phyloP scores from a whole-genome alignment of 257 asterid species.

The Solanum pinnatisectum region DNA sequence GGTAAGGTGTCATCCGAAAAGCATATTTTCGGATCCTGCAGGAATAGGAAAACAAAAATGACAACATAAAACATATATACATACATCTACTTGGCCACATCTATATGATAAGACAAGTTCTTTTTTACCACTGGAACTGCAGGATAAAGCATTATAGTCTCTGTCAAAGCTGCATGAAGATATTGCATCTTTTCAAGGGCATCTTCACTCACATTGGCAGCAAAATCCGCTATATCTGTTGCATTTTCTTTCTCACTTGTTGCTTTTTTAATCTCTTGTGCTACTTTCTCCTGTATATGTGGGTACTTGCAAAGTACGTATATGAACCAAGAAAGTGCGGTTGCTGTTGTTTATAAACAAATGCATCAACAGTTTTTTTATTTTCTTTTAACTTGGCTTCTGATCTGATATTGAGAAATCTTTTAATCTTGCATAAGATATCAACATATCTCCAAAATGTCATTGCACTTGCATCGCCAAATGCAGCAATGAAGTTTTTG shows the following conservation, averaged over 20 bases:
- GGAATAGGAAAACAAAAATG: not conserved
- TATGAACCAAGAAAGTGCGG: conserved; percentile 39
- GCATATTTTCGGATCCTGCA: conserved; percentile 39
- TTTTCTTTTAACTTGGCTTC: conserved; percentile 35
- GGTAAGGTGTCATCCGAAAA: conserved; percentile 43
- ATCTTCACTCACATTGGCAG: conserved; percentile 21
- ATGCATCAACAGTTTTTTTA: conserved; percentile 31
- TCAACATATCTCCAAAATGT: conserved; percentile 41
- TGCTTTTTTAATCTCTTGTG: conserved; percentile 1
- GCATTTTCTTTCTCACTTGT: not conserved
- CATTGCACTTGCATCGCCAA: conserved; percentile 43
- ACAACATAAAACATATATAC: not conserved
- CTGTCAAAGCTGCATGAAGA: conserved; percentile 47
- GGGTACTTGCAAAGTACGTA: not conserved
- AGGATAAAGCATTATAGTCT: conserved; percentile 52
- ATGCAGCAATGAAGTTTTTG: conserved; percentile 24
- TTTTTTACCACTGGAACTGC: conserved; percentile 40
- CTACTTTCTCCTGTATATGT: not conserved
- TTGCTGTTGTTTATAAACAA: conserved; percentile 41
- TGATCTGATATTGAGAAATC: conserved; percentile 25
- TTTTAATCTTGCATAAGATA: conserved; percentile 38
- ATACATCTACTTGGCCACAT: not conserved
- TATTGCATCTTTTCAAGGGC: conserved; percentile 45
- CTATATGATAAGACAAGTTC: not conserved
- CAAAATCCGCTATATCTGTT: conserved; percentile 9